A percentile compares a stretch with the other conserved stretches of the same genome.
These are phyloP conservation scores for Taiwanofungus camphoratus DNA, from an alignment of 1,284 basidiomycete genomes.

Conservation along the genomic window DNA sequence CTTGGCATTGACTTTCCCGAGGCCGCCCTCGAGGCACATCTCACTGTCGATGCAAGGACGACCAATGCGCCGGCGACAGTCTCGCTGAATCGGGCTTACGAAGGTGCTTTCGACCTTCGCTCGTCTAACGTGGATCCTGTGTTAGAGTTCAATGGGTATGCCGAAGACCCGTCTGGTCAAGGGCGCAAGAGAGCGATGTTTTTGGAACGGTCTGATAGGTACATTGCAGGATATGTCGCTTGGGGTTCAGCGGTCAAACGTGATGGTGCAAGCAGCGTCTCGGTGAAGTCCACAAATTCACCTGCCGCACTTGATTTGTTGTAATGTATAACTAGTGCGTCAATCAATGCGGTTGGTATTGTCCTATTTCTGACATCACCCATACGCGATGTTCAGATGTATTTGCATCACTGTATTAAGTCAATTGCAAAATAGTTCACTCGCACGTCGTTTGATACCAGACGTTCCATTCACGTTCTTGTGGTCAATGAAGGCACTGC, in stretches of 20 bases:
- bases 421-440: too few relatives aligned
- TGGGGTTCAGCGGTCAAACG: background rate
- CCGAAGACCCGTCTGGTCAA: background rate
- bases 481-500: too few relatives aligned
- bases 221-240: background rate
- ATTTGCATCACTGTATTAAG: too few relatives aligned
- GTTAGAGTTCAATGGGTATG: background rate
- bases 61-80: slow-evolving; percentile 28
- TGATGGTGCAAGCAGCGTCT: background rate
- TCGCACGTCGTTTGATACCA: too few relatives aligned
- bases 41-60: slow-evolving; percentile 30
- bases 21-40: slow-evolving; percentile 34
- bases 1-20: slow-evolving; percentile 28
- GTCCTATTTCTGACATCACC: too few relatives aligned
- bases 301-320: background rate
- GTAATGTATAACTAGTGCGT: too few relatives aligned
- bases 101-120: slow-evolving; percentile 32
- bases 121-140: slow-evolving; percentile 9
- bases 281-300: background rate
- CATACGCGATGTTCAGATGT: too few relatives aligned
- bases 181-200: background rate
- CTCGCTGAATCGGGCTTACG: slow-evolving; percentile 34
- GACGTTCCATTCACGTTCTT: too few relatives aligned
- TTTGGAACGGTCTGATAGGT: background rate
- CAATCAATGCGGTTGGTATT: too few relatives aligned